Percentiles rank a stretch among this genome's conserved stretches.
Conservation (phyloP, 1,284 basidiomycete genomes). For the Microbotryum violaceum region DNA sequence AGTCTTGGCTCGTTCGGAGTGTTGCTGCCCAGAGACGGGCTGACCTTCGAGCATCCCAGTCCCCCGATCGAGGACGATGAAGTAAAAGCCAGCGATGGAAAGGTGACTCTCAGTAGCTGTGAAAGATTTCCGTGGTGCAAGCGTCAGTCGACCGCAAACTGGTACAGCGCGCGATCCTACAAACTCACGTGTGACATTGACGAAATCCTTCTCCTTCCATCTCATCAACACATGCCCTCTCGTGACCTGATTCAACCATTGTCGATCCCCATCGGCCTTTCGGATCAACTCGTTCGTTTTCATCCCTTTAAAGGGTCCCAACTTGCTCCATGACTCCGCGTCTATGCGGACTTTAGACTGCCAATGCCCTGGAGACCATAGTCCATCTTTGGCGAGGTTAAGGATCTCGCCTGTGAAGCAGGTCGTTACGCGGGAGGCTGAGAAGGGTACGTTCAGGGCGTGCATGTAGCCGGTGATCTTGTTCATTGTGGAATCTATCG, state of each 20-base stretch:
- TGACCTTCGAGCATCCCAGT: slow-evolving; percentile 25
- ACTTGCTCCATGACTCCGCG: slow-evolving; percentile 17
- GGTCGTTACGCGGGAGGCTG: slow-evolving; percentile 16
- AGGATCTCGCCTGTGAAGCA: slow-evolving; percentile 22
- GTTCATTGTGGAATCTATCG: slow-evolving; percentile 2
- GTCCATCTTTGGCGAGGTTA: slow-evolving; percentile 13
- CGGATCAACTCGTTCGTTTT: slow-evolving; percentile 10
- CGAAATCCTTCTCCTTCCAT: slow-evolving; percentile 28
- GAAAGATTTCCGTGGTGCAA: background rate
- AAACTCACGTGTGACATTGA: slow-evolving; percentile 19
- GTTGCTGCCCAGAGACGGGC: background rate
- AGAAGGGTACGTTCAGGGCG: slow-evolving; percentile 9
- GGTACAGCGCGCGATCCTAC: too few species aligned
- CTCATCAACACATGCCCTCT: slow-evolving; percentile 26
- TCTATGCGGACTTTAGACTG: slow-evolving; percentile 8
- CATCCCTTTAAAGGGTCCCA: slow-evolving; percentile 28
- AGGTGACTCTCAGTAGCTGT: slow-evolving; percentile 19
- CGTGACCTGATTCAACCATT: slow-evolving; percentile 18
- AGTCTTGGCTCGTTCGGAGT: too few species aligned
- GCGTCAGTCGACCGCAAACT: background rate
- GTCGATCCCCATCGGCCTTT: background rate
- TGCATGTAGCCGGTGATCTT: slow-evolving; percentile 21
- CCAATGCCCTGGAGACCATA: slow-evolving; percentile 9
- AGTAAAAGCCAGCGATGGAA: slow-evolving; percentile 25
- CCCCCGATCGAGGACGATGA: slow-evolving; percentile 13